Percentiles rank a stretch among this genome's conserved stretches.
These are phyloP conservation scores for Dendrocalamus sinicus DNA, from an alignment of 176 grass and related monocot genomes.

Conservation along the genomic window DNA sequence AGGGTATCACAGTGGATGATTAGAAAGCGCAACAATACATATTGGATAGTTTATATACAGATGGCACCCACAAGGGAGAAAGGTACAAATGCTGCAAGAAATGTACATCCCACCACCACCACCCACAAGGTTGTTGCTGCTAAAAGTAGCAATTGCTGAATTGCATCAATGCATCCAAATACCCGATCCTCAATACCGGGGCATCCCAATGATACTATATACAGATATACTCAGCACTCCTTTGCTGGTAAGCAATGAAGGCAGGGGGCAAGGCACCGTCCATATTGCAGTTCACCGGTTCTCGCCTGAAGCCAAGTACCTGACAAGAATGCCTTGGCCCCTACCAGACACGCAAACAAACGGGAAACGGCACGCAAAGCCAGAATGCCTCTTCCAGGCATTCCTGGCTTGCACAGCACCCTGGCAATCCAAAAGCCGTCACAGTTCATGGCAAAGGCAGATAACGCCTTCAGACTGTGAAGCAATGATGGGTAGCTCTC, in stretches of 20 bases:
- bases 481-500: constrained; percentile 13
- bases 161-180: constrained; percentile 36
- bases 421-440: constrained; percentile 32
- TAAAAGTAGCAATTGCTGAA: constrained; percentile 33
- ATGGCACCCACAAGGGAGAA: constrained; percentile 27
- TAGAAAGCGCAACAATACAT: not conserved
- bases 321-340: not conserved
- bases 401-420: constrained; percentile 11
- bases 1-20: not conserved
- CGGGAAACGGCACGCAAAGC: not conserved
- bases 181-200: not conserved
- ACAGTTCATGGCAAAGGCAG: constrained; percentile 28
- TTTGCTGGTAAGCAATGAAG: constrained; percentile 39
- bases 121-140: constrained; percentile 2
- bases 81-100: constrained; percentile 22
- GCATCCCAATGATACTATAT: constrained; percentile 44
- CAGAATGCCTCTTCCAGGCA: constrained; percentile 37
- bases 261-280: not conserved
- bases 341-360: constrained; percentile 20
- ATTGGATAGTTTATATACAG: constrained; percentile 48
- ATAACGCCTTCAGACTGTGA: not conserved
- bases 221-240: constrained; percentile 38
- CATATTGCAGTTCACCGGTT: constrained; percentile 13
- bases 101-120: constrained; percentile 7
- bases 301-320: constrained; percentile 15